phyloP scores from a whole-genome alignment of 257 asterid genomes.

The Nicotiana knightiana region DNA sequence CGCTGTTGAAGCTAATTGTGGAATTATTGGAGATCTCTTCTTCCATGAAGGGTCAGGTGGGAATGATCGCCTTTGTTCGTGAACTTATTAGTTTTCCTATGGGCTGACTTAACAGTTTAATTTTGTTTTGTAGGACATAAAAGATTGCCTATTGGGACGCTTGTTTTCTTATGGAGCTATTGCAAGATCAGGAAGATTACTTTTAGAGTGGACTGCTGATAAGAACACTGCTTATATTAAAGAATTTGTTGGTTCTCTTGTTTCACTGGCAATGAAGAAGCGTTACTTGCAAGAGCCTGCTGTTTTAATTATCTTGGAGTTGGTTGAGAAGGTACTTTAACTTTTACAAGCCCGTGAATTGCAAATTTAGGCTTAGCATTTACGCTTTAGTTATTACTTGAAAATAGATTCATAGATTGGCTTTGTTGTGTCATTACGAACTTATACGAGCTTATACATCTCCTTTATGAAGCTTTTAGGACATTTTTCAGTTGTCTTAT shows the following conservation, averaged over 20 bases:
- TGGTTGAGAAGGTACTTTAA: conserved; percentile 65
- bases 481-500: neutral
- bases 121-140: conserved; percentile 59
- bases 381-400: neutral
- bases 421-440: neutral
- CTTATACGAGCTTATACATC: neutral
- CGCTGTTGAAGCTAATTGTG: conserved; percentile 70
- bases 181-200: conserved; percentile 85
- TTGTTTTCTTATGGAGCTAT: conserved; percentile 95
- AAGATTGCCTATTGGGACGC: conserved; percentile 79
- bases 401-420: neutral
- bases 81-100: neutral
- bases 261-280: conserved; percentile 70
- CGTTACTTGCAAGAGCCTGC: conserved; percentile 91
- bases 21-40: conserved; percentile 75
- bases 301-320: conserved; percentile 67
- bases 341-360: neutral
- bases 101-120: conserved; percentile 4
- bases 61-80: conserved; percentile 15
- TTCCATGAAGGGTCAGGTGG: conserved; percentile 98
- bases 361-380: neutral
- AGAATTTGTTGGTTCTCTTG: conserved; percentile 57
- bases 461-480: neutral
- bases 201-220: conserved; percentile 53
- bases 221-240: conserved; percentile 45